Conservation (phyloP, 2,329 filamentous ascomycete species). For the Huntiella bhutanensis region DNA sequence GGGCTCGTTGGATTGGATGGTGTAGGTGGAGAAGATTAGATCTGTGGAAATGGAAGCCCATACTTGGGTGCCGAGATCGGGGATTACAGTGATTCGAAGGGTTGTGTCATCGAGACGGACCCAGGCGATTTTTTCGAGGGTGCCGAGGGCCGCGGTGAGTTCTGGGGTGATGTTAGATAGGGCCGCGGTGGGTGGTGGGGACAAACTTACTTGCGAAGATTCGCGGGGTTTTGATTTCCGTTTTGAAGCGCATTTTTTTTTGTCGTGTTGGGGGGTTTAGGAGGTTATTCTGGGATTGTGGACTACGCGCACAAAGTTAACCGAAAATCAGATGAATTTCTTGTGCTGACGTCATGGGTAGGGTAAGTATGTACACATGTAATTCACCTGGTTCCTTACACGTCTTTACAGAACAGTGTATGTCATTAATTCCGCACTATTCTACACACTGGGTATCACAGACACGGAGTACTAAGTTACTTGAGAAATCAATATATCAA, state of each 20-base stretch:
- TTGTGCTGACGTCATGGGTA: too few relatives aligned
- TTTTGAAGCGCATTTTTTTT: conserved; percentile 46
- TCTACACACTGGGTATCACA: too few relatives aligned
- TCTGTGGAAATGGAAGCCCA: conserved; percentile 65
- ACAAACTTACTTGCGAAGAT: conserved; percentile 46
- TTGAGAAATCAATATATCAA: not conserved
- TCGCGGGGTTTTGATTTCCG: conserved; percentile 45
- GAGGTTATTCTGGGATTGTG: too few relatives aligned
- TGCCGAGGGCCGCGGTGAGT: conserved; percentile 42
- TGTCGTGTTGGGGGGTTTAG: not conserved
- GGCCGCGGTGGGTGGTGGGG: too few relatives aligned
- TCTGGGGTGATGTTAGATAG: conserved; percentile 24
- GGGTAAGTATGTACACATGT: too few relatives aligned
- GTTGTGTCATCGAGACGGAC: conserved; percentile 72
- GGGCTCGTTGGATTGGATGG: conserved; percentile 63
- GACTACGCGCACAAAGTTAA: too few relatives aligned
- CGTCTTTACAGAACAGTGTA: too few relatives aligned
- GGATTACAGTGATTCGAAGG: conserved; percentile 87
- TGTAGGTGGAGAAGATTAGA: conserved; percentile 72
- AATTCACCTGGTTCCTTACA: too few relatives aligned
- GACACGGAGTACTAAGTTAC: not conserved
- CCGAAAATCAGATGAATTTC: too few relatives aligned
- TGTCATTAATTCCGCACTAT: too few relatives aligned
- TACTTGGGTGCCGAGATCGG: conserved; percentile 84
- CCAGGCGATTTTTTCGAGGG: conserved; percentile 72